These are phyloP conservation scores for Byssochlamys sp. DNA, from an alignment of 2,329 filamentous ascomycete species.

Conservation along the genomic window DNA sequence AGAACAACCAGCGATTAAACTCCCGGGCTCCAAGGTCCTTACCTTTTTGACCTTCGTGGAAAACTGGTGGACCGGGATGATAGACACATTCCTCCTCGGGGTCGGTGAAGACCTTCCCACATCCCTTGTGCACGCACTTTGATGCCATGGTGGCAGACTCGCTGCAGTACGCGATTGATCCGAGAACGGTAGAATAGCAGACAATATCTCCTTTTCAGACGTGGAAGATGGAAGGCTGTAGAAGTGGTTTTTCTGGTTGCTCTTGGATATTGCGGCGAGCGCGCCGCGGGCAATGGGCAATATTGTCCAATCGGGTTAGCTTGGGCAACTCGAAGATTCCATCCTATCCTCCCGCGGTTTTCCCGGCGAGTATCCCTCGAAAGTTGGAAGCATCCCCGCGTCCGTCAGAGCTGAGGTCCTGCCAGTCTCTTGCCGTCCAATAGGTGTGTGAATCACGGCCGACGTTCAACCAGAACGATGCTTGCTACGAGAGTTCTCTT, in stretches of 20 bases:
- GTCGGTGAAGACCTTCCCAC: slow-evolving; percentile 78
- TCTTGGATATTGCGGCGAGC: neutral
- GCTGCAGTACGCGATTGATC: neutral
- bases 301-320: slow-evolving; percentile 23
- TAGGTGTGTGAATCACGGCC: neutral
- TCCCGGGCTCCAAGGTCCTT: slow-evolving; percentile 20
- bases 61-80: slow-evolving; percentile 86
- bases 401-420: neutral
- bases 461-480: slow-evolving; percentile 11
- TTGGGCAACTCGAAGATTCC: slow-evolving; percentile 33
- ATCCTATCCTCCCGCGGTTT: slow-evolving; percentile 9
- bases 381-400: neutral
- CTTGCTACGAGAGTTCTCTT: slow-evolving; percentile 21
- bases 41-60: slow-evolving; percentile 99
- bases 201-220: neutral
- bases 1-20: neutral
- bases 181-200: neutral
- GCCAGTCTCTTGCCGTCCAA: neutral
- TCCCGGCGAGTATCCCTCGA: neutral
- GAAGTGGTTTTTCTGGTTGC: neutral
- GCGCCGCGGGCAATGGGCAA: neutral
- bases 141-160: slow-evolving; percentile 19
- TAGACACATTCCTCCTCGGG: slow-evolving; percentile 75
- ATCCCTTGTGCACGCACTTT: slow-evolving; percentile 95
- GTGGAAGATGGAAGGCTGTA: neutral